Conservation (phyloP, 129 eudicot genomes). For the Erigeron canadensis region DNA sequence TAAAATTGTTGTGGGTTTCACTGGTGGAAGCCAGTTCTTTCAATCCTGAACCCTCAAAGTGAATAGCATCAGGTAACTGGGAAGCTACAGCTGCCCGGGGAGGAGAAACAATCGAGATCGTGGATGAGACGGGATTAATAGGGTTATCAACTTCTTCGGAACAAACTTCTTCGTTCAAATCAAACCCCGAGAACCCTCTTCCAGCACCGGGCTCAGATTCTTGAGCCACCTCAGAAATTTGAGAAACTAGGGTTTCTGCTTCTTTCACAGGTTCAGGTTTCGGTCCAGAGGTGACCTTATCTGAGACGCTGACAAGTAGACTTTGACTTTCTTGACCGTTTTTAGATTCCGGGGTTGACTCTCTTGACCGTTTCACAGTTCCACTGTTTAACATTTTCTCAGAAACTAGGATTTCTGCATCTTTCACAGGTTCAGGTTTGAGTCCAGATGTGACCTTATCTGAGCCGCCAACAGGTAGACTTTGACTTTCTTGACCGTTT, state of each 20-base stretch:
- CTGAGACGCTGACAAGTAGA: conserved; percentile 25
- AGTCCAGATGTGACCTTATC: conserved; percentile 24
- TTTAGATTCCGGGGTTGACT: conserved; percentile 46
- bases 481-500: conserved; percentile 29
- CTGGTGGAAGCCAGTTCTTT: conserved; percentile 74
- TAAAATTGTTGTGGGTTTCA: conserved; percentile 43
- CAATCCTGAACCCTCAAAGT: conserved; percentile 76
- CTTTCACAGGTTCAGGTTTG: conserved; percentile 30
- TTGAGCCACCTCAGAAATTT: conserved; percentile 55
- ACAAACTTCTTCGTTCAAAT: conserved; percentile 61
- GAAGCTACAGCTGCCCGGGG: conserved; percentile 57
- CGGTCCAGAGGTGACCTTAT: conserved; percentile 22
- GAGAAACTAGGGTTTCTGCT: conserved; percentile 41
- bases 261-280: conserved; percentile 34
- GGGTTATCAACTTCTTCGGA: conserved; percentile 49
- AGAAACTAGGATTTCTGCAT: too few relatives aligned
- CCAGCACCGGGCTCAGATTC: conserved; percentile 39
- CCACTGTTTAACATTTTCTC: conserved; percentile 39
- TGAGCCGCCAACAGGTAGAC: conserved; percentile 26
- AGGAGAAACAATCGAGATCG: conserved; percentile 66
- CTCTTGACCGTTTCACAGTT: conserved; percentile 11
- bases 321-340: conserved; percentile 30
- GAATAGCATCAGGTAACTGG: conserved; percentile 42
- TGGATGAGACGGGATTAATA: conserved; percentile 29
- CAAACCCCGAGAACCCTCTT: conserved; percentile 46